Percentiles rank a stretch among this genome's conserved stretches.
These are phyloP conservation scores for Quercus gilva DNA, from an alignment of 306 rosid genomes.

Conservation along the genomic window DNA sequence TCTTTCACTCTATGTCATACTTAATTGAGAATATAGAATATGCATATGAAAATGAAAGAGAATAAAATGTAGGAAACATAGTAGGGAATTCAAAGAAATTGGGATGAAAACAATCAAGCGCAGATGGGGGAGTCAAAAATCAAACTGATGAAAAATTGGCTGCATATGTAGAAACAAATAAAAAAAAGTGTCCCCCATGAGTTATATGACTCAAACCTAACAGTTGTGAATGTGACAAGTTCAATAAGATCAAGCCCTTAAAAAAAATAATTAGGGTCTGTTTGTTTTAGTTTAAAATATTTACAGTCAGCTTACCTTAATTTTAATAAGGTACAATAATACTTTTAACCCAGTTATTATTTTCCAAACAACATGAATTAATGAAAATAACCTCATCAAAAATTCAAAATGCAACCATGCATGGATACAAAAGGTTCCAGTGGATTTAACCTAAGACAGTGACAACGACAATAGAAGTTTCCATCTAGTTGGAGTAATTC, in stretches of 20 bases:
- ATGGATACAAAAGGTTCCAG: not conserved
- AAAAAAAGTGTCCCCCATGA: not conserved
- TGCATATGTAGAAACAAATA: not conserved
- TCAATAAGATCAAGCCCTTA: not conserved
- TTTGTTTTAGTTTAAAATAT: no score
- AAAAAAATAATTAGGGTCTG: no score
- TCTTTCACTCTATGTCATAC: no score
- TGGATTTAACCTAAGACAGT: not conserved
- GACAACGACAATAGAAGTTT: not conserved
- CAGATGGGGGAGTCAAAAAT: not conserved
- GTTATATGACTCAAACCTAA: not conserved
- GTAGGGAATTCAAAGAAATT: not conserved
- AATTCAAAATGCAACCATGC: not conserved
- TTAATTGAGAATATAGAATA: not conserved
- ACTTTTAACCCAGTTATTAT: no score
- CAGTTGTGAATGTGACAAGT: not conserved
- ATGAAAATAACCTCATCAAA: not conserved
- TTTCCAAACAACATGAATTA: no score
- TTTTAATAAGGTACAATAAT: no score
- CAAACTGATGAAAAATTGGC: not conserved
- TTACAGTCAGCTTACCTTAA: no score
- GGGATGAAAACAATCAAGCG: not conserved
- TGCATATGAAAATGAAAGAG: not conserved
- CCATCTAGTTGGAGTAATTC: no score
- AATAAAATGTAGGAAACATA: not conserved